Evolutionary conservation across 2,329 filamentous ascomycete genomes (phyloP).

Genomic region (Trichoderma harzianum): DNA sequence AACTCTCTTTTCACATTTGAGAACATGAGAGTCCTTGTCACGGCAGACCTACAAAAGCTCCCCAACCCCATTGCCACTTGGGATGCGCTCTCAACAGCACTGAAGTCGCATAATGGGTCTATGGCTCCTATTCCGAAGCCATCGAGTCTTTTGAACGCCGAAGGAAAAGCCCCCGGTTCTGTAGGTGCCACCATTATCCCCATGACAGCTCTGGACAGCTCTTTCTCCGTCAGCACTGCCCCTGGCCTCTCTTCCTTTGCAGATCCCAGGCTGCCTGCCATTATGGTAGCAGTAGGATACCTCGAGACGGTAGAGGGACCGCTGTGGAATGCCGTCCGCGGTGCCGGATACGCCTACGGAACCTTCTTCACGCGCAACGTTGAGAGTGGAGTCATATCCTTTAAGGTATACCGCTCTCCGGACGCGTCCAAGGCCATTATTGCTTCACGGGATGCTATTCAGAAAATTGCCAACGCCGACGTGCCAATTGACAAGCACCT

Average conservation of each 20-base stretch:
- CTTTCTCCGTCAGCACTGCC: constrained; percentile 74
- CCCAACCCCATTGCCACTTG: constrained; percentile 74
- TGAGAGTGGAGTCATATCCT: constrained; percentile 76
- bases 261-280: constrained; percentile 74
- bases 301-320: constrained; percentile 92
- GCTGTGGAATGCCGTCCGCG: constrained; percentile 88
- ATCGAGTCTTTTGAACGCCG: constrained; percentile 67
- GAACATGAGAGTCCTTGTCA: constrained; percentile 83
- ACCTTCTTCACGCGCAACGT: constrained; percentile 73
- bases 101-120: constrained; percentile 38
- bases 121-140: constrained; percentile 70
- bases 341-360: constrained; percentile 90
- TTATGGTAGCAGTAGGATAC: constrained; percentile 86
- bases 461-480: constrained; percentile 68
- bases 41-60: constrained; percentile 74
- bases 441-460: constrained; percentile 71
- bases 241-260: constrained; percentile 71
- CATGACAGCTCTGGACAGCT: constrained; percentile 89
- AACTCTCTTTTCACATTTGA: constrained; percentile 73
- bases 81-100: constrained; percentile 49
- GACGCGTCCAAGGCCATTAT: constrained; percentile 83
- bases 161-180: constrained; percentile 71
- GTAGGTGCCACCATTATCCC: constrained; percentile 76
- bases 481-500: constrained; percentile 73
- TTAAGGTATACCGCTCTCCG: constrained; percentile 85